Conservation (phyloP, 2,329 filamentous ascomycete species). For the Talaromyces sp. region DNA sequence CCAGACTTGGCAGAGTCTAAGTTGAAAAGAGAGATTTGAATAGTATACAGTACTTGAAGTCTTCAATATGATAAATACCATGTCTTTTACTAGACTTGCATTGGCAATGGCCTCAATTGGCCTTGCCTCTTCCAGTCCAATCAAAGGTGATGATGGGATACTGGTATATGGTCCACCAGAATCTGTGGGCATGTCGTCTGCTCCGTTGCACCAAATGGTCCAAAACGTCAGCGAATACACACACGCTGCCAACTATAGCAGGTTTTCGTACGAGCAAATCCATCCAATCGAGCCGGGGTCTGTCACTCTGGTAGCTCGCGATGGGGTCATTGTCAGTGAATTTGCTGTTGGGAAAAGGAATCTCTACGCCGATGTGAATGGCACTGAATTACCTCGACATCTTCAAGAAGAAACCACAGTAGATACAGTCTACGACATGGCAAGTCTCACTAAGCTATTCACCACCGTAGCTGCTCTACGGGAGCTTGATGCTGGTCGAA, state of each 20-base stretch:
- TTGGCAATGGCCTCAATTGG: constrained; percentile 4
- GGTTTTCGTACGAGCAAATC: constrained; percentile 18
- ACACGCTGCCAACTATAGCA: constrained; percentile 22
- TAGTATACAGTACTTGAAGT: neutral
- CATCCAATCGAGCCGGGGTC: constrained; percentile 23
- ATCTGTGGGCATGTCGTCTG: constrained; percentile 10
- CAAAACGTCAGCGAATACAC: constrained; percentile 14
- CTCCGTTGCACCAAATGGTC: constrained; percentile 8
- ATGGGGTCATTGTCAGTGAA: constrained; percentile 22
- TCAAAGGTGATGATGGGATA: neutral
- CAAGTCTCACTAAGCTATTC: constrained; percentile 39
- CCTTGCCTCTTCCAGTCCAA: neutral
- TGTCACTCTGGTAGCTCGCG: constrained; percentile 21
- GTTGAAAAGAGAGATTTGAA: neutral
- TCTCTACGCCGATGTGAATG: constrained; percentile 29
- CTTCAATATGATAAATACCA: constrained; percentile 1
- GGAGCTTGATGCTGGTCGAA: constrained; percentile 26
- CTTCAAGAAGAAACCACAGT: constrained; percentile 28
- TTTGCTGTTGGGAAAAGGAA: constrained; percentile 23
- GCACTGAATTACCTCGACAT: constrained; percentile 24
- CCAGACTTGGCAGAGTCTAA: neutral
- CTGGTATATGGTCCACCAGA: constrained; percentile 13
- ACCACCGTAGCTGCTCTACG: constrained; percentile 34
- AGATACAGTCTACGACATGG: constrained; percentile 41
- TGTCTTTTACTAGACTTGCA: neutral